phyloP scores from a whole-genome alignment of 2,329 filamentous ascomycete species.

The Microsporum audouinii region DNA sequence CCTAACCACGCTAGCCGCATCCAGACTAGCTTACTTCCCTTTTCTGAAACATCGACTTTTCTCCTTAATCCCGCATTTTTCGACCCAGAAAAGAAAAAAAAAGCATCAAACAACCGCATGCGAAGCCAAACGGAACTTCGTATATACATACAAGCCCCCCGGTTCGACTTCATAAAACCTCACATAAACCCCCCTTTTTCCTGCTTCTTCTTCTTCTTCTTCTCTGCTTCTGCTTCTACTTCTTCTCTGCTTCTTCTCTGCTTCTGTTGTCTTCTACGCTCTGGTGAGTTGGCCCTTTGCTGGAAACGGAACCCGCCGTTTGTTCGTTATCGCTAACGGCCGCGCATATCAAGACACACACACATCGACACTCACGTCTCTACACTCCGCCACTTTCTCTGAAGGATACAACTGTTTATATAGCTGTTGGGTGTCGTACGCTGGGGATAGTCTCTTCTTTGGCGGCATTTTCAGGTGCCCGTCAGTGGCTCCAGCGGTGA shows the following conservation, averaged over 20 bases:
- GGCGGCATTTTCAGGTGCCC: background rate
- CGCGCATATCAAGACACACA: background rate
- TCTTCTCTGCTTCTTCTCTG: background rate
- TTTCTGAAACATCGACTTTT: background rate
- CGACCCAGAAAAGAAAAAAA: background rate
- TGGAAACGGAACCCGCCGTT: background rate
- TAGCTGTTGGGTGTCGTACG: background rate
- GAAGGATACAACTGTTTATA: background rate
- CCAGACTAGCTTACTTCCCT: too few relatives aligned
- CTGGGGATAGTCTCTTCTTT: background rate
- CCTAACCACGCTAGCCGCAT: background rate
- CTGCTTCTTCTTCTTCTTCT: too few relatives aligned
- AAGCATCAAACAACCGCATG: background rate
- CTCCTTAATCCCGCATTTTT: slow-evolving; percentile 3
- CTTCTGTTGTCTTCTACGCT: background rate
- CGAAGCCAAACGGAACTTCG: background rate
- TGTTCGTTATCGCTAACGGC: background rate
- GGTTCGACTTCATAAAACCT: too few relatives aligned
- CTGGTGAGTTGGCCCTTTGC: background rate
- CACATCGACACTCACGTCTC: background rate
- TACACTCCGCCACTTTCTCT: background rate
- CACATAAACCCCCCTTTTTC: too few relatives aligned
- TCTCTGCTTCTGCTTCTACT: too few relatives aligned
- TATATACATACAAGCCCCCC: too few relatives aligned
- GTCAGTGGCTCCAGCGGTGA: background rate